Evolutionary conservation across 2,329 filamentous ascomycete species (phyloP), one percentile per base, ranked within the genome.

Genomic region (Aspergillus piperis): DNA sequence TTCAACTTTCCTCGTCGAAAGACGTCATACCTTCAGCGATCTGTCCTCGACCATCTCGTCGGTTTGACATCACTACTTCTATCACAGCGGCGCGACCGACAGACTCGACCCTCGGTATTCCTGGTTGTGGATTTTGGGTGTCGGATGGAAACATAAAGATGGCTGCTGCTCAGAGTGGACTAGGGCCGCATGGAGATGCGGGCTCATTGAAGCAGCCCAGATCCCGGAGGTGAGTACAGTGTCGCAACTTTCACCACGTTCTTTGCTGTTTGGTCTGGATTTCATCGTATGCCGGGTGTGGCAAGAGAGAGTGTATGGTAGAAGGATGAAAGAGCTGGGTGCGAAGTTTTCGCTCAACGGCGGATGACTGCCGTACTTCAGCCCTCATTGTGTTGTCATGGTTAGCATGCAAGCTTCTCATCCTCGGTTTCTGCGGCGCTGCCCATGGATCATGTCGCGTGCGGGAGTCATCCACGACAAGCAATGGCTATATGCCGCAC

Each of bases 191-290:
- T 68, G 79, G 79, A 61, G 83, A 85, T 58, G 81, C 82, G 54
- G 84, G 86, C 69, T 75, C 86, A 73, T 75, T 86, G 69, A 81
- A 84, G 70, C 85, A 86, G 75, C 80, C 83, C 61, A 81, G 84
- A 74, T 75, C 82, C 72, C 83, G 83, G 71, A 83, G 81, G 84
- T 87, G 81, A 81, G 83, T 80, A 59, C 58, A 53, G 62, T 56
- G 38, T 54, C 36, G 60, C 62, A 60, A 48, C 19, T 53, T 61
- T 39, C 27, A 17, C 27, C 48, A 15, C 39, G 8, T 19, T 50
- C 39, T 30, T 30, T 30, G 48, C 25, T 56, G 25, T 36, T 21
- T 39, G 39, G 36, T 42, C 32, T 25, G 25, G n/a, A 10, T 47
- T 13, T 47, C 27, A 21, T 44, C 19, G 19, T 42, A 7, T 47